Evolutionary conservation across 169 alveolate genomes (phyloP).

Genomic region (Perkinsus chesapeaki): DNA sequence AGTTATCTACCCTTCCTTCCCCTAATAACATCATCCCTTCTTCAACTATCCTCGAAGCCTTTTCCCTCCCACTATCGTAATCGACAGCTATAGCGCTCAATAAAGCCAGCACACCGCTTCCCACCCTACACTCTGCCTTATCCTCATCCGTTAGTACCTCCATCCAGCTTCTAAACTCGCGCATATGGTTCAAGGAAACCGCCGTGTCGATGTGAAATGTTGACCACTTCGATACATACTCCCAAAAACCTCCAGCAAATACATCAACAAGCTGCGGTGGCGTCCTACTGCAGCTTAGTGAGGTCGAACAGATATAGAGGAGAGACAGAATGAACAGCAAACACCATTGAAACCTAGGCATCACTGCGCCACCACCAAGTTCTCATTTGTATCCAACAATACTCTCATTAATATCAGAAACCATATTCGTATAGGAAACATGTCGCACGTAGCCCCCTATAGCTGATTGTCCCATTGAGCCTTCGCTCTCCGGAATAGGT

Average conservation of each 20-base stretch:
- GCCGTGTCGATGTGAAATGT: neutral
- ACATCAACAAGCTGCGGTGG: neutral
- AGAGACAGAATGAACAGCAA: neutral
- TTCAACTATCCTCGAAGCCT: neutral
- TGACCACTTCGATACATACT: neutral
- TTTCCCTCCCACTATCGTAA: neutral
- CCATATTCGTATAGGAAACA: neutral
- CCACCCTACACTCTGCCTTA: neutral
- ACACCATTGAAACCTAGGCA: neutral
- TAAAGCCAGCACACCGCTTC: neutral
- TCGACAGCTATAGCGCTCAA: neutral
- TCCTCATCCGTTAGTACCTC: neutral
- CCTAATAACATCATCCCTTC: neutral
- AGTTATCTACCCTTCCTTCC: neutral
- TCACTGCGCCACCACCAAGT: neutral
- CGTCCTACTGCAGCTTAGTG: neutral
- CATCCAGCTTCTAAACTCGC: neutral
- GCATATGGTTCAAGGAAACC: neutral
- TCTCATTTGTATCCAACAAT: neutral
- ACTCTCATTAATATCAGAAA: neutral
- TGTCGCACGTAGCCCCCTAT: neutral
- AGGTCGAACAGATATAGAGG: neutral
- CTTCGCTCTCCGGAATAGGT: neutral
- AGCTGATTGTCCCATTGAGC: neutral
- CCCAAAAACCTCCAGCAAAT: neutral